phyloP scores from a whole-genome alignment of 2,329 filamentous ascomycete species.

The Epichloe hybrida region DNA sequence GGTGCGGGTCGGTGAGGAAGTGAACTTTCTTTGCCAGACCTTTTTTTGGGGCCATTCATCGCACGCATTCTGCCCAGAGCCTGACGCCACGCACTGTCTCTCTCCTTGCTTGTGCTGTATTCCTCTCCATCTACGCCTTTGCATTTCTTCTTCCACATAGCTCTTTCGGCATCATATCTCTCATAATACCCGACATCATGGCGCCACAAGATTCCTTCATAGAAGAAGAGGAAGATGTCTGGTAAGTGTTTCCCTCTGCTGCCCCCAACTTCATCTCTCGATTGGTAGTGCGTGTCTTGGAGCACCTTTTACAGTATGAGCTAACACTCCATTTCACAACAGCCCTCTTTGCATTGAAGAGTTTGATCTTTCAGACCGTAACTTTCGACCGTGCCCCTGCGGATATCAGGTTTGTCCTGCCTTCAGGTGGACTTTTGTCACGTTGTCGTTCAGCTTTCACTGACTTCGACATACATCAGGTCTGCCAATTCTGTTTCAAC shows the following conservation, averaged over 20 bases:
- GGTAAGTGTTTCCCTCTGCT: slow-evolving; percentile 31
- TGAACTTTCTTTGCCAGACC: slow-evolving; percentile 10
- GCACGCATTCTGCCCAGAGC: slow-evolving; percentile 10
- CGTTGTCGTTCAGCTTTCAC: background rate
- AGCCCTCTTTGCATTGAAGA: slow-evolving; percentile 98
- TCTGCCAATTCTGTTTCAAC: slow-evolving; percentile 99
- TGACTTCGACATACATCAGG: slow-evolving; percentile 34
- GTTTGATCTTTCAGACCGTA: slow-evolving; percentile 93
- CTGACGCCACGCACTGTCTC: slow-evolving; percentile 5
- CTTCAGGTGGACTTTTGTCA: background rate
- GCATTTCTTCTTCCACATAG: slow-evolving; percentile 10
- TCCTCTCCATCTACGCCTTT: background rate
- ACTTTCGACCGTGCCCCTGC: slow-evolving; percentile 93
- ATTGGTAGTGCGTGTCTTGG: background rate
- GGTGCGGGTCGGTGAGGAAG: background rate
- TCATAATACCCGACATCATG: slow-evolving; percentile 30
- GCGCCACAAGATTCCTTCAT: slow-evolving; percentile 58
- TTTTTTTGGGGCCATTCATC: slow-evolving; percentile 6
- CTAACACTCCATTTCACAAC: slow-evolving; percentile 5
- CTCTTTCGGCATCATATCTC: slow-evolving; percentile 8
- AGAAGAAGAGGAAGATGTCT: slow-evolving; percentile 58
- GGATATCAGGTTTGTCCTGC: slow-evolving; percentile 72
- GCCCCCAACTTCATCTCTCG: slow-evolving; percentile 6
- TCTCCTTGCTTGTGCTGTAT: slow-evolving; percentile 12
- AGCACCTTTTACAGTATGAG: background rate